Conservation (phyloP, 225 moss, liverwort and hornwort species). For the Physcomitrium patens region DNA sequence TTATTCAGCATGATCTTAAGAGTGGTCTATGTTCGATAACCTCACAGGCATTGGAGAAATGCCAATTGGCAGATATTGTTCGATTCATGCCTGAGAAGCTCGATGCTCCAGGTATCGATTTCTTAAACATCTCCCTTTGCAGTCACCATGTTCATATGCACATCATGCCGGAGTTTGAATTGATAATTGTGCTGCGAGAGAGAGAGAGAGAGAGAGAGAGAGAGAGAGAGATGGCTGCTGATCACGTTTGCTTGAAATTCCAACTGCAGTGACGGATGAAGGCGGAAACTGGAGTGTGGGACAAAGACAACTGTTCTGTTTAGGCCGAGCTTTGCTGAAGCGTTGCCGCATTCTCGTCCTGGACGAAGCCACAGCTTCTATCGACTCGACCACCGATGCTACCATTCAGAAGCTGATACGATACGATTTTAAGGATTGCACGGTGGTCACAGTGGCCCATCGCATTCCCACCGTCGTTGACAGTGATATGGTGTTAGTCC, state of each 20-base stretch:
- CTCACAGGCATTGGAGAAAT: conserved; percentile 45
- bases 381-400: conserved; percentile 49
- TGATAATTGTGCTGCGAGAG: not conserved
- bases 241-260: not conserved
- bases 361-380: conserved; percentile 52
- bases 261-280: conserved; percentile 41
- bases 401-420: conserved; percentile 43
- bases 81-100: conserved; percentile 35
- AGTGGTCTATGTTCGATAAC: no score
- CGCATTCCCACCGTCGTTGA: conserved; percentile 52
- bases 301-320: conserved; percentile 51
- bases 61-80: conserved; percentile 45
- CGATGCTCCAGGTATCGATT: not conserved
- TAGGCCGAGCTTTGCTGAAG: conserved; percentile 47
- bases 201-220: no score
- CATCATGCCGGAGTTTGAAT: not conserved
- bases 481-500: conserved; percentile 43
- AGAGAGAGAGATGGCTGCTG: not conserved
- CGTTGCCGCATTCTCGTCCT: conserved; percentile 44
- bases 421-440: conserved; percentile 38
- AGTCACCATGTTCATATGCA: not conserved
- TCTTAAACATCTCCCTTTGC: conserved; percentile 14
- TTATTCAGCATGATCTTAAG: no score
- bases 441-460: conserved; percentile 48
- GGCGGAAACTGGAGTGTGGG: conserved; percentile 59